Conservation (phyloP, 352 stramenopile species). For the Phytophthora lateralis region DNA sequence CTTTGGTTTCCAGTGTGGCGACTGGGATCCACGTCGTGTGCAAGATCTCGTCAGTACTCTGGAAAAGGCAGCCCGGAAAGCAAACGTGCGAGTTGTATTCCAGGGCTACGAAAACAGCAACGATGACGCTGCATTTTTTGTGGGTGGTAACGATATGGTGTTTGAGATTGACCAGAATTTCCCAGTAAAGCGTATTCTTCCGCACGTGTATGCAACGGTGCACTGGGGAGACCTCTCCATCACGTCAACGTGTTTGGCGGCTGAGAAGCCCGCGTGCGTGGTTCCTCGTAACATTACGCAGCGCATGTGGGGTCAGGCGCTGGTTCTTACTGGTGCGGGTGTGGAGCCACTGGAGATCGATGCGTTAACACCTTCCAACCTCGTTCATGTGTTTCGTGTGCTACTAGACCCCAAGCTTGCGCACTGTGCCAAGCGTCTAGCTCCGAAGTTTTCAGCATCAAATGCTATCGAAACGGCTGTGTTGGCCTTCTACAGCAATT, state of each 20-base stretch:
- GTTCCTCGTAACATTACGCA: conserved; percentile 49
- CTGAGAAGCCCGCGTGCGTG: conserved; percentile 57
- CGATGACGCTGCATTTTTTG: conserved; percentile 32
- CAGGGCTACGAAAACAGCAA: conserved; percentile 49
- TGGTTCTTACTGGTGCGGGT: conserved; percentile 48
- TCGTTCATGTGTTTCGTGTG: conserved; percentile 47
- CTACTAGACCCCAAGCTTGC: conserved; percentile 41
- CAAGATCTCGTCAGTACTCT: conserved; percentile 52
- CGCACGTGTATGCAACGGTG: conserved; percentile 40
- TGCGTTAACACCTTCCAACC: conserved; percentile 43
- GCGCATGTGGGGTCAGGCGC: conserved; percentile 58
- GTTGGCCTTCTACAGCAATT: conserved; percentile 61
- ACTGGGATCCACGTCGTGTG: conserved; percentile 46
- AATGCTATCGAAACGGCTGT: conserved; percentile 56
- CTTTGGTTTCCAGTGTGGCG: conserved; percentile 54
- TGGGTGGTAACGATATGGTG: conserved; percentile 41
- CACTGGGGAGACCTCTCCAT: conserved; percentile 70
- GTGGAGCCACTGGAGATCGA: conserved; percentile 54
- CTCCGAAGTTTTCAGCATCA: conserved; percentile 42
- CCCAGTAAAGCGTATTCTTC: conserved; percentile 44
- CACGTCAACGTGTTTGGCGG: conserved; percentile 50
- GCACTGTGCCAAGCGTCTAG: conserved; percentile 46
- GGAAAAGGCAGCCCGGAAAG: conserved; percentile 43
- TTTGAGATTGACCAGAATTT: conserved; percentile 57
- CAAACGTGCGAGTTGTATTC: conserved; percentile 61